phyloP scores from a whole-genome alignment of 441 rosid species.

The Populus hybrid region DNA sequence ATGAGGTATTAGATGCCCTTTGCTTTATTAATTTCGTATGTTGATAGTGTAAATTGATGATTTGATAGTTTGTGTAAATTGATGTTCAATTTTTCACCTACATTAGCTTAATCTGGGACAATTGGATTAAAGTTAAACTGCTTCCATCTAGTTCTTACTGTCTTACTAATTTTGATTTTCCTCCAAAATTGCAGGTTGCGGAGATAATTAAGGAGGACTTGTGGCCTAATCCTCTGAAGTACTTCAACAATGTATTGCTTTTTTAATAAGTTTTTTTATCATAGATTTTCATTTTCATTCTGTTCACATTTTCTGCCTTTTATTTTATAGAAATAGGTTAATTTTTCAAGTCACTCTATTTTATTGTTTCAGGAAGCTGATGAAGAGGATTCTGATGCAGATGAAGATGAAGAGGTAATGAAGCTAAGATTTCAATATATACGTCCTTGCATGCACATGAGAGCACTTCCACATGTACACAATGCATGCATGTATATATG shows the following conservation, averaged over 20 bases:
- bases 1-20: slow-evolving; percentile 46
- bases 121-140: background rate
- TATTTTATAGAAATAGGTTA: background rate
- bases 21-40: background rate
- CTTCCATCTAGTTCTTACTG: background rate
- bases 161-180: background rate
- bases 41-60: background rate
- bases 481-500: background rate
- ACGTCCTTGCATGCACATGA: background rate
- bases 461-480: background rate
- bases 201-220: slow-evolving; percentile 90
- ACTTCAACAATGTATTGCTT: slow-evolving; percentile 24
- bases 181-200: slow-evolving; percentile 51
- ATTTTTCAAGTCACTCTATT: background rate
- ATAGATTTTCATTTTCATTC: slow-evolving; percentile 41
- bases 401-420: slow-evolving; percentile 20
- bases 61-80: background rate
- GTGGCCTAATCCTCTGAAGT: slow-evolving; percentile 80
- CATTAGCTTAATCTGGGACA: background rate
- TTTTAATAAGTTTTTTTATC: background rate
- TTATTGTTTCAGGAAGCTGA: slow-evolving; percentile 59
- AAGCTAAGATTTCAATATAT: background rate
- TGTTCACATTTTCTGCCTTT: slow-evolving; percentile 5
- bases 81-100: background rate
- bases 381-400: slow-evolving; percentile 71